These are phyloP conservation scores for Raffaelea albimanens DNA, from an alignment of 2,329 filamentous ascomycete species.

Conservation along the genomic window DNA sequence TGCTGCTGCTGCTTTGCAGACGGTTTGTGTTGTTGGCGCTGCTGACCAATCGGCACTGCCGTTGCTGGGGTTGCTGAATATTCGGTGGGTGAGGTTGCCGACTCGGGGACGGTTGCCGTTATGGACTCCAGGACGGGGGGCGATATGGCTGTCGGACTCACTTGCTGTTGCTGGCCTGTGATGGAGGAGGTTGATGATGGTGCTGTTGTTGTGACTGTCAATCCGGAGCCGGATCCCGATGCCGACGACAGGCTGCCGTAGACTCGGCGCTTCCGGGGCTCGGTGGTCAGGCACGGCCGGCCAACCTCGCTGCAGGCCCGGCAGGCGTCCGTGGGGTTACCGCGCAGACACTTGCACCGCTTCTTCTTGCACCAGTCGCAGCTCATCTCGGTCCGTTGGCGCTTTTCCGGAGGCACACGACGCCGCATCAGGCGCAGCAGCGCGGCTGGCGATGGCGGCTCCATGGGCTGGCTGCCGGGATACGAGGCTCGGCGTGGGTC, in stretches of 20 bases:
- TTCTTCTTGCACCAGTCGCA: conserved; percentile 16
- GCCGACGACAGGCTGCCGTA: conserved; percentile 9
- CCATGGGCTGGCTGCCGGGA: conserved; percentile 1
- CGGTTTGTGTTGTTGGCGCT: too few species aligned
- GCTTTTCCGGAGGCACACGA: conserved; percentile 13
- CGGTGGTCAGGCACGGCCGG: conserved; percentile 12
- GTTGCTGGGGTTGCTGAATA: not conserved
- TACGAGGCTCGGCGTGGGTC: not conserved
- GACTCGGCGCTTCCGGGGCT: conserved; percentile 12
- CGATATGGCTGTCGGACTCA: not conserved
- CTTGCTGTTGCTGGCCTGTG: not conserved
- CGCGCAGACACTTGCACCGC: conserved; percentile 14
- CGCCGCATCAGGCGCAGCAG: conserved; percentile 14
- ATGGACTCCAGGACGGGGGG: not conserved
- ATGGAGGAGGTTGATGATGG: not conserved
- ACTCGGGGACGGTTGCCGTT: not conserved
- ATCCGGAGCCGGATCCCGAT: not conserved
- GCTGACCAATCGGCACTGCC: too few species aligned
- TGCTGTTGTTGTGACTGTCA: not conserved
- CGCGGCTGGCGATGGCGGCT: conserved; percentile 6
- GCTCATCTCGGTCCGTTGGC: conserved; percentile 15
- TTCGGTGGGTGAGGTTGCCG: not conserved
- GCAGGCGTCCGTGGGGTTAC: conserved; percentile 11
- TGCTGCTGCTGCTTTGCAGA: too few species aligned
- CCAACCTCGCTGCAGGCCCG: conserved; percentile 13